phyloP scores from a whole-genome alignment of 2,329 filamentous ascomycete species.

The Raffaelea ambrosiae region DNA sequence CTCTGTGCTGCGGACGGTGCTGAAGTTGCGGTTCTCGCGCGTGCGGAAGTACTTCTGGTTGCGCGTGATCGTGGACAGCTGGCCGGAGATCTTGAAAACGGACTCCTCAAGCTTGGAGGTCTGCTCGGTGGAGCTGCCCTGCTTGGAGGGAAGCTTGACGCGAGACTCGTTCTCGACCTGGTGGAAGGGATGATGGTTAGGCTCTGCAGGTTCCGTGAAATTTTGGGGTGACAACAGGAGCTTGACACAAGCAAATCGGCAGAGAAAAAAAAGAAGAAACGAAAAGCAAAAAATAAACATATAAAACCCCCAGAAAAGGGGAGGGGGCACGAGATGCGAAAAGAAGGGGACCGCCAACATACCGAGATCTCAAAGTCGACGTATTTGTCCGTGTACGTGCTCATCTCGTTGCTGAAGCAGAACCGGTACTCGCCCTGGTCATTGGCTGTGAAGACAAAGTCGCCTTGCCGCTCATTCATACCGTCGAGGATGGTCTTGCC shows the following conservation, averaged over 20 bases:
- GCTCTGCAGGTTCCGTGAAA: no score
- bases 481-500: constrained; percentile 78
- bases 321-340: no score
- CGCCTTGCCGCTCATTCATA: constrained; percentile 85
- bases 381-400: constrained; percentile 92
- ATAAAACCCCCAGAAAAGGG: no score
- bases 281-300: no score
- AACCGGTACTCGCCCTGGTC: constrained; percentile 85
- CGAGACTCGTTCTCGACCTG: constrained; percentile 87
- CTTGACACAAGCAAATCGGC: no score
- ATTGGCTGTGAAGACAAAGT: constrained; percentile 95
- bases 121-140: constrained; percentile 81
- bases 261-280: no score
- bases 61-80: constrained; percentile 86
- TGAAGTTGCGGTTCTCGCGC: constrained; percentile 97
- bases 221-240: no score
- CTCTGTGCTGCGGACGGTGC: constrained; percentile 94
- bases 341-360: constrained; percentile 26
- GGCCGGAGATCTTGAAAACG: constrained; percentile 87
- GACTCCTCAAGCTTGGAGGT: constrained; percentile 85
- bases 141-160: constrained; percentile 76
- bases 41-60: constrained; percentile 99
- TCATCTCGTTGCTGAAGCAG: constrained; percentile 99
- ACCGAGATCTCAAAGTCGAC: constrained; percentile 97
- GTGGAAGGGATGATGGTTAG: not conserved